Evolutionary conservation across 495 filamentous ascomycete species (phyloP).

Genomic region (Acidiella bohemica): DNA sequence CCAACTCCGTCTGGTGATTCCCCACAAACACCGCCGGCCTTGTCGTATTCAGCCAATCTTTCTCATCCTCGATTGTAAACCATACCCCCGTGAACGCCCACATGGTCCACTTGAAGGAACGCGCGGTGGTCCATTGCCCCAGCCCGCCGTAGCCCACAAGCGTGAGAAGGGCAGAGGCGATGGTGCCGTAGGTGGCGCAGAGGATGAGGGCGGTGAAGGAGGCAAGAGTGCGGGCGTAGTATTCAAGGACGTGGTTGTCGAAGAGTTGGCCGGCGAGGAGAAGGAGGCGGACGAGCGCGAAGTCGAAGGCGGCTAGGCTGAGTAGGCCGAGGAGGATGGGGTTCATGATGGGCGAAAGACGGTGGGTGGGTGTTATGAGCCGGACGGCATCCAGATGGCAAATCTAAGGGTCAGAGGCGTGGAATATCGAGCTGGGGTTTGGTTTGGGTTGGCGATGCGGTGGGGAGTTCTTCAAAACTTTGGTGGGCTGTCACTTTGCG

Average conservation of each 20-base stretch:
- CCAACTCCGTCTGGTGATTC: slow-evolving; percentile 72
- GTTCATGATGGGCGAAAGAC: slow-evolving; percentile 4
- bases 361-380: no score
- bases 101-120: slow-evolving; percentile 69
- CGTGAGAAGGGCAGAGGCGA: slow-evolving; percentile 58
- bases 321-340: slow-evolving; percentile 21
- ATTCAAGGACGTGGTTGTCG: slow-evolving; percentile 25
- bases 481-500: no score
- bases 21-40: slow-evolving; percentile 82
- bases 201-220: slow-evolving; percentile 52
- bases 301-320: slow-evolving; percentile 35
- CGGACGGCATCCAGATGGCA: no score
- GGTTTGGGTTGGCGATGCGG: no score
- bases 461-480: no score
- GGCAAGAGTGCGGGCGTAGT: slow-evolving; percentile 58
- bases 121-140: slow-evolving; percentile 72
- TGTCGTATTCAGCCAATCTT: slow-evolving; percentile 21
- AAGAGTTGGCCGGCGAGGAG: slow-evolving; percentile 16
- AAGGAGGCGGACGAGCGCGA: slow-evolving; percentile 32
- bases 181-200: slow-evolving; percentile 64
- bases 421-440: no score
- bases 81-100: slow-evolving; percentile 57
- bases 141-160: slow-evolving; percentile 56
- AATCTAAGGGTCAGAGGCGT: neutral
- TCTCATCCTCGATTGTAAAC: slow-evolving; percentile 45